A percentile compares a stretch with the other conserved stretches of the same genome.
Evolutionary conservation across 495 filamentous ascomycete genomes (phyloP).

Genomic region (Xylaria telfairii): DNA sequence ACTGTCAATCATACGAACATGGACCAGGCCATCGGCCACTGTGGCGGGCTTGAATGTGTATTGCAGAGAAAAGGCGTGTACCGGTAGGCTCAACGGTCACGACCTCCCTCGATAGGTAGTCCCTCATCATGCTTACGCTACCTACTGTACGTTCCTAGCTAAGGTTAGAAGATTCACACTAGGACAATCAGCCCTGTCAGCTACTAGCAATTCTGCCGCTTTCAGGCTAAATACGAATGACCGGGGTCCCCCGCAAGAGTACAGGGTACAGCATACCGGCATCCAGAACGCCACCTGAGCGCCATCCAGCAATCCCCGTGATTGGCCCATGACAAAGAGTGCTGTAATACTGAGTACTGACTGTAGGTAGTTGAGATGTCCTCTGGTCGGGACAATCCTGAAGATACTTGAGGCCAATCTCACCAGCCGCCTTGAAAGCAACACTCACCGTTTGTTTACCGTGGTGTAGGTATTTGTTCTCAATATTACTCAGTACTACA

Average conservation of each 20-base stretch:
- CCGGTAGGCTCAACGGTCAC: background rate
- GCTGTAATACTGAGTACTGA: background rate
- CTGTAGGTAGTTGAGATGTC: conserved; percentile 8
- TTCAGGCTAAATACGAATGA: conserved; percentile 27
- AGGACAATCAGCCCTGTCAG: conserved; percentile 20
- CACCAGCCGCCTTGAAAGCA: background rate
- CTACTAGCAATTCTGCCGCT: conserved; percentile 26
- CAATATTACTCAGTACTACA: background rate
- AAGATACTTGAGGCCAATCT: background rate
- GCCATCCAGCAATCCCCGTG: background rate
- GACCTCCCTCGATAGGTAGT: too few relatives aligned
- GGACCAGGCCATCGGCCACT: background rate
- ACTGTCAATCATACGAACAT: background rate
- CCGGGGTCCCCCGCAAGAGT: conserved; percentile 9
- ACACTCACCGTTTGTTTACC: background rate
- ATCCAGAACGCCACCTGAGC: conserved; percentile 1
- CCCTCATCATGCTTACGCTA: background rate
- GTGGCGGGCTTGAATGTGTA: conserved; percentile 8
- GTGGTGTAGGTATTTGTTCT: background rate
- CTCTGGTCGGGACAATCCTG: background rate
- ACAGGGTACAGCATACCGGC: conserved; percentile 8
- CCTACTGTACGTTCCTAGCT: background rate
- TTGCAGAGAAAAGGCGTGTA: background rate
- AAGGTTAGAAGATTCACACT: conserved; percentile 9
- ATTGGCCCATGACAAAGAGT: conserved; percentile 7